Conservation (phyloP, 169 alveolate genomes). For the Plasmodium inui region DNA sequence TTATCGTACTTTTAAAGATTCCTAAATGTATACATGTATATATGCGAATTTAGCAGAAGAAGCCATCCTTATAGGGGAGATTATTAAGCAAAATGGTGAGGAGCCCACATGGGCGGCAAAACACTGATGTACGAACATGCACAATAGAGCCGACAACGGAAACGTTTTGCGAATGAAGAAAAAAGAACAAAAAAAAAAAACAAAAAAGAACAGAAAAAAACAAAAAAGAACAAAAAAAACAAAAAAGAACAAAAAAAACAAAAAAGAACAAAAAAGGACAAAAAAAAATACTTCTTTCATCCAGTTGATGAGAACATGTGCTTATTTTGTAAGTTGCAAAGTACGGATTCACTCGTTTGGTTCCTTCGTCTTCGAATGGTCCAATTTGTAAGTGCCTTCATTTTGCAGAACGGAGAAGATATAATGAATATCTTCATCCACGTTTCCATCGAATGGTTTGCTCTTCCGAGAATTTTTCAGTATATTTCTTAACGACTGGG, state of each 20-base stretch:
- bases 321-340: not conserved
- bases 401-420: conserved; percentile 51
- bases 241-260: too few species aligned
- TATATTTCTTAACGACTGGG: conserved; percentile 25
- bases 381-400: conserved; percentile 56
- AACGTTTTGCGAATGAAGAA: not conserved
- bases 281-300: not conserved
- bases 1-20: not conserved
- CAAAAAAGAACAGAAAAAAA: conserved; percentile 4
- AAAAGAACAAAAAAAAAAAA: not conserved
- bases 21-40: not conserved
- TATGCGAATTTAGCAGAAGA: not conserved
- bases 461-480: not conserved
- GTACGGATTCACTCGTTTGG: not conserved
- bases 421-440: conserved; percentile 33
- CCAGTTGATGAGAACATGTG: not conserved
- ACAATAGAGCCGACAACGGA: not conserved
- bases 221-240: not conserved
- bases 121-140: not conserved
- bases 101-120: not conserved
- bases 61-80: not conserved
- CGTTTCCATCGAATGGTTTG: not conserved
- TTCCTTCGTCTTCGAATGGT: conserved; percentile 52
- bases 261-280: not conserved
- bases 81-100: not conserved